Base-by-base conservation (phyloP, 2,329 filamentous ascomycete species). In the Trichoderma simmonsii region DNA sequence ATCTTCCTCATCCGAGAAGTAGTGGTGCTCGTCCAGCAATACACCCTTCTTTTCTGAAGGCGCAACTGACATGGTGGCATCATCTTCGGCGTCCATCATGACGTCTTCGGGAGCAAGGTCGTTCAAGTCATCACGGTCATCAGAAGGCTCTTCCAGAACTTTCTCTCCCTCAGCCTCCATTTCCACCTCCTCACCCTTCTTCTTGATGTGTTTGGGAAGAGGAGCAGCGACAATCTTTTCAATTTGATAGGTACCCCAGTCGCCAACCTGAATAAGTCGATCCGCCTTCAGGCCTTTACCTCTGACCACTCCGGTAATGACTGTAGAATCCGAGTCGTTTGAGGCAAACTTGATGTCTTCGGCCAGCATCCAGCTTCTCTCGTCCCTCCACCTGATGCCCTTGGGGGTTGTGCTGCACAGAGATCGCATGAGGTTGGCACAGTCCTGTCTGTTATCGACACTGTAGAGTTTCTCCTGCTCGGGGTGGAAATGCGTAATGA, bases 161-260 rank as follows among this genome's bases (percentile, higher is more conserved):
- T 89, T 82, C 74, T 89, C 84, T 8, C 82, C 80, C 48, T 82
- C 83, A 9, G 84, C 83, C 21, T 88, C 87, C 71, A 94, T 92
- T 9, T 93, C 83, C 28, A 87, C 86, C 88, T 95, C 96, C 1
- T 87, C 87, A 5, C 78, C 81, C 79, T 88, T 91, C 78, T 84
- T 87, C 80, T 88, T 89, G 80, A 87, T 86, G 74, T 89, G 86
- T 28, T 83, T 85, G 3, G 88, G 81, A 14, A 94, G 80, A 2
- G 93, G 92, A 12, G 94, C 93, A 30, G 92, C 90, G 24, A 90
- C 91, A 75, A 99, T 97, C 79, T 93, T 95, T 67, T 94, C 92
- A 67, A 99, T 91, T 82, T 98, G 94, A 80, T 95, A 98, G 71
- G 94, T 91, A 39, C 96, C 96, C 93, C 94, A 98, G 74, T 97